These are phyloP conservation scores for Coemansia guatemalensis DNA, from an alignment of 192 early-diverging fungal species.

Conservation along the genomic window DNA sequence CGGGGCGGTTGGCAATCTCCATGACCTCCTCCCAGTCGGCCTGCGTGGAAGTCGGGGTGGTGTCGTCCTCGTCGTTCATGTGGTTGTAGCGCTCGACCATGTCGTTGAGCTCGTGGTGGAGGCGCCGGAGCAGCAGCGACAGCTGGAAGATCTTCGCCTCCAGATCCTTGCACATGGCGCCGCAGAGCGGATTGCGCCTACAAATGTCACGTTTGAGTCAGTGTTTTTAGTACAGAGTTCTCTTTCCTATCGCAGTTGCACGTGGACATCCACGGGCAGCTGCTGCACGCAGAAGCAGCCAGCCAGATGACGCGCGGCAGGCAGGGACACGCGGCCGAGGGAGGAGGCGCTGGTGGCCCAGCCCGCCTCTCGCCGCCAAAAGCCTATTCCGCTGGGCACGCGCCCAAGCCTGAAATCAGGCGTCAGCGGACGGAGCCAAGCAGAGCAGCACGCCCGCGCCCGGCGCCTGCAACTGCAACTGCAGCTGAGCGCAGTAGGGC, in stretches of 20 bases:
- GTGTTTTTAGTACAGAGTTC: not conserved
- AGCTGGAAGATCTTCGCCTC: constrained; percentile 40
- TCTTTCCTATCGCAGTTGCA: no score
- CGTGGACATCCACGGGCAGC: no score
- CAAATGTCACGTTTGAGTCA: not conserved
- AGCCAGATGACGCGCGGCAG: not conserved
- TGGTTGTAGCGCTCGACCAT: constrained; percentile 41
- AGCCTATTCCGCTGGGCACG: not conserved
- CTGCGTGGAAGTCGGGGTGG: constrained; percentile 20
- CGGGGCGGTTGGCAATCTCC: constrained; percentile 35
- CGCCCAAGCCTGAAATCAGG: no score
- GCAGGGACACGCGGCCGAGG: not conserved
- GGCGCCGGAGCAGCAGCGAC: constrained; percentile 26
- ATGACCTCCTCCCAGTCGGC: constrained; percentile 54
- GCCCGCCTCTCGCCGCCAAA: not conserved
- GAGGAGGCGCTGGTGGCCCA: no score
- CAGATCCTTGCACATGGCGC: constrained; percentile 42
- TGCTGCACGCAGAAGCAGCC: no score
- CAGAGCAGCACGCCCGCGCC: no score
- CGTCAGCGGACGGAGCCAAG: not conserved
- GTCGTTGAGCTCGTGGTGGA: constrained; percentile 23
- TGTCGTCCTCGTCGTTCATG: constrained; percentile 16
- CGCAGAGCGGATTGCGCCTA: constrained; percentile 50
- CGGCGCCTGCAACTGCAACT: no score
- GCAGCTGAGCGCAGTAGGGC: no score